Conservation (phyloP, 495 filamentous ascomycete species). For the Parmelia sp. region DNA sequence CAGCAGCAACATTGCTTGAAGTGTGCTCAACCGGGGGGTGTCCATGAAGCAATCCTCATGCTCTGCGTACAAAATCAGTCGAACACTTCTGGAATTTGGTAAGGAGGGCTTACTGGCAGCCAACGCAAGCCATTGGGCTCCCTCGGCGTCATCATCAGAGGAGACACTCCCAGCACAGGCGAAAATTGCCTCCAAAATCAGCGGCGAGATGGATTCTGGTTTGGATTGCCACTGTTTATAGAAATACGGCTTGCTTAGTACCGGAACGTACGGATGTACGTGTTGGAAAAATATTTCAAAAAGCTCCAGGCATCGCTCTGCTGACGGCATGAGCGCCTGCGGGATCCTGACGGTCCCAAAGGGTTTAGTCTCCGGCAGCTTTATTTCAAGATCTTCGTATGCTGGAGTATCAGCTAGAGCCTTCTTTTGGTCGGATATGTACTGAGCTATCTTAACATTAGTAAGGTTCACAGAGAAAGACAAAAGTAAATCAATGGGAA, state of each 20-base stretch:
- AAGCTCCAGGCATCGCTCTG: conserved; percentile 73
- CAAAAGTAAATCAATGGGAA: neutral
- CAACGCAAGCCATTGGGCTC: conserved; percentile 89
- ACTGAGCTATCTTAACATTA: conserved; percentile 58
- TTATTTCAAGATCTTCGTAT: conserved; percentile 68
- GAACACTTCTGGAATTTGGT: neutral
- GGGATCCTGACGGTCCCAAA: conserved; percentile 81
- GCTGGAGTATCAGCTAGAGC: conserved; percentile 61
- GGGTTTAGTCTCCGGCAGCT: conserved; percentile 61
- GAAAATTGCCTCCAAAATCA: conserved; percentile 93
- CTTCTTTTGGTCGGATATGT: conserved; percentile 71
- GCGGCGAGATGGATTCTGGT: conserved; percentile 77
- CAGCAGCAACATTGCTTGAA: conserved; percentile 83
- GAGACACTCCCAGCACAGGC: conserved; percentile 76
- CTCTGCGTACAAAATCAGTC: conserved; percentile 44
- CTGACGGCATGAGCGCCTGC: conserved; percentile 86
- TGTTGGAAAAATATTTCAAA: conserved; percentile 90
- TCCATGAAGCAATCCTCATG: conserved; percentile 97
- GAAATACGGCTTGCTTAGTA: conserved; percentile 75
- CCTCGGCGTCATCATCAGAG: conserved; percentile 71
- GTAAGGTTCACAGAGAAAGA: conserved; percentile 16
- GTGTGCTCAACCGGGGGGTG: conserved; percentile 83
- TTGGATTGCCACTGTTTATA: conserved; percentile 91
- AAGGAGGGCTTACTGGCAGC: conserved; percentile 64
- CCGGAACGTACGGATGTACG: conserved; percentile 94